Evolutionary conservation across 2,329 filamentous ascomycete genomes (phyloP).

Genomic region (Ascochyta fabae): DNA sequence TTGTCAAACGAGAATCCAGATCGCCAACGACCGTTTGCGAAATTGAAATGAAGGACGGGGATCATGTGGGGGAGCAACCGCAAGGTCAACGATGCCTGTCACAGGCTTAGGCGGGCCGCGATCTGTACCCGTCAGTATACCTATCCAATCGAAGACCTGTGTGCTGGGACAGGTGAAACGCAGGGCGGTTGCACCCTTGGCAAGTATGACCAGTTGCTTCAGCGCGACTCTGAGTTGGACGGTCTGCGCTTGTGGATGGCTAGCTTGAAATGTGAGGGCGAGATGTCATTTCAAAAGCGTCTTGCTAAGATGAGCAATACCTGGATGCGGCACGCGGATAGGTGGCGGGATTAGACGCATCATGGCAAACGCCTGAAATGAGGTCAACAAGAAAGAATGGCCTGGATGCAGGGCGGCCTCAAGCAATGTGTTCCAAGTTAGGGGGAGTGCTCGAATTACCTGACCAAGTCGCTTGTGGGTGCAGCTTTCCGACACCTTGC

Average conservation of each 20-base stretch:
- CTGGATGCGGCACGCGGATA: not conserved
- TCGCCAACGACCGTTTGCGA: not conserved
- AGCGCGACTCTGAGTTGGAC: constrained; percentile 19
- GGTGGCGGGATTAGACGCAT: not conserved
- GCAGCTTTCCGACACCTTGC: not conserved
- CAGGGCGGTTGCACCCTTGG: constrained; percentile 24
- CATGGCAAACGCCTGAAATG: not conserved
- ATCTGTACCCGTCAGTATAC: constrained; percentile 20
- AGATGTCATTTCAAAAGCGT: constrained; percentile 2
- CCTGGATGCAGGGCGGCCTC: not conserved
- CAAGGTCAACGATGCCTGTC: constrained; percentile 21
- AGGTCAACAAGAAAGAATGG: not conserved
- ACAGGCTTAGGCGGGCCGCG: constrained; percentile 19
- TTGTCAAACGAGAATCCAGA: constrained; percentile 1
- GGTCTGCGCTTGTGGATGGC: constrained; percentile 19
- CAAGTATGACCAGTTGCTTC: constrained; percentile 25
- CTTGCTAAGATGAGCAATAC: not conserved
- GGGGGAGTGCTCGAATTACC: not conserved
- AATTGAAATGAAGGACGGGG: constrained; percentile 12
- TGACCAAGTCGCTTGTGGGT: constrained; percentile 1
- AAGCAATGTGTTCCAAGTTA: not conserved
- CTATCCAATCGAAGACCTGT: constrained; percentile 29
- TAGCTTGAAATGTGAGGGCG: constrained; percentile 13
- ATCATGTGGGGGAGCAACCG: constrained; percentile 16
- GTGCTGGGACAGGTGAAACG: constrained; percentile 26